Percentiles rank a stretch among this genome's conserved stretches.
phyloP scores from a whole-genome alignment of 768 basidiomycete species.

The Flagelloscypha sp. region DNA sequence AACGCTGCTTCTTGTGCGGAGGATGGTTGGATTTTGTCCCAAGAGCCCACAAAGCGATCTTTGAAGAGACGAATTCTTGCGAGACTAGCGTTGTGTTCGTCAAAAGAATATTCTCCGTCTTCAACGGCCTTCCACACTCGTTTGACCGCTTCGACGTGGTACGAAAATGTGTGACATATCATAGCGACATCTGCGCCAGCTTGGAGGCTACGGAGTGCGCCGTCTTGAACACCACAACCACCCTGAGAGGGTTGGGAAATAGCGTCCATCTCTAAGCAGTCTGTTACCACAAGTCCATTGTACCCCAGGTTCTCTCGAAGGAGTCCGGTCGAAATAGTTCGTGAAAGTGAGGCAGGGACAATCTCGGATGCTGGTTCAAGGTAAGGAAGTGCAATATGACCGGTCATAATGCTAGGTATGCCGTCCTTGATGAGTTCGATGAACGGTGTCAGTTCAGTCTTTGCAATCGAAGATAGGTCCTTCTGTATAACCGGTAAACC shows the following conservation, averaged over 20 bases:
- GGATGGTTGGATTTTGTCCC: conserved; percentile 28
- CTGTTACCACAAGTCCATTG: conserved; percentile 57
- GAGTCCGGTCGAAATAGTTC: conserved; percentile 40
- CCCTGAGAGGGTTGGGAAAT: conserved; percentile 40
- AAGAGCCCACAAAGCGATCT: conserved; percentile 36
- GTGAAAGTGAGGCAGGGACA: conserved; percentile 56
- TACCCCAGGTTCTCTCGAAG: conserved; percentile 45
- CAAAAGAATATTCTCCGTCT: conserved; percentile 31
- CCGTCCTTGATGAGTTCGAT: conserved; percentile 29
- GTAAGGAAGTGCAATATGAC: conserved; percentile 62
- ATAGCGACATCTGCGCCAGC: conserved; percentile 70
- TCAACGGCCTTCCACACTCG: conserved; percentile 43
- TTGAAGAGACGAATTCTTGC: conserved; percentile 44
- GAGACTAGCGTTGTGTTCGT: conserved; percentile 33
- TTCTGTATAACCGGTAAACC: conserved; percentile 56
- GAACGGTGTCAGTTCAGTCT: conserved; percentile 56
- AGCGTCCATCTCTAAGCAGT: conserved; percentile 74
- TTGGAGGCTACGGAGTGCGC: conserved; percentile 45
- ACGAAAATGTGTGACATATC: conserved; percentile 57
- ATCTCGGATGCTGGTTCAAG: conserved; percentile 41
- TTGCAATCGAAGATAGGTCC: conserved; percentile 28
- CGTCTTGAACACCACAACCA: conserved; percentile 39
- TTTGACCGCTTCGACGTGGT: conserved; percentile 47
- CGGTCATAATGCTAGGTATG: conserved; percentile 60
- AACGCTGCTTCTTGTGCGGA: conserved; percentile 20